Evolutionary conservation across 23 red algal species (phyloP).

Genomic region (Gracilaria gracilis): DNA sequence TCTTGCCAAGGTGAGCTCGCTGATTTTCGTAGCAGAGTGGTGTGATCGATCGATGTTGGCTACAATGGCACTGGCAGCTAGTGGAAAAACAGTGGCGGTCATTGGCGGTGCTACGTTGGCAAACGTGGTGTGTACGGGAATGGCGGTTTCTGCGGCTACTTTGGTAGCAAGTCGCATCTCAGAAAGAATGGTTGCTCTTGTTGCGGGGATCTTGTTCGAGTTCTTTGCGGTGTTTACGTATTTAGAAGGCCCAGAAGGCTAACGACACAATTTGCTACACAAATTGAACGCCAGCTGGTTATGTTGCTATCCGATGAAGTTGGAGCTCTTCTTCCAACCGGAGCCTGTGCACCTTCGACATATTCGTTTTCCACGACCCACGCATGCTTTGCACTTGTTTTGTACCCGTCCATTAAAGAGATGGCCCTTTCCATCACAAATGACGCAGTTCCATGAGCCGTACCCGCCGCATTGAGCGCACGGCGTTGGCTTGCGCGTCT

Average conservation of each 20-base stretch:
- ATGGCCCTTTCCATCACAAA: constrained; percentile 59
- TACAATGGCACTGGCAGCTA: constrained; percentile 95
- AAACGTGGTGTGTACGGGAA: constrained; percentile 87
- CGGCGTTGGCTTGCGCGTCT: constrained; percentile 22
- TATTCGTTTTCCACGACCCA: constrained; percentile 59
- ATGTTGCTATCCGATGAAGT: constrained; percentile 54
- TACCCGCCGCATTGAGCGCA: constrained; percentile 62
- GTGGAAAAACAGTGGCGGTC: constrained; percentile 79
- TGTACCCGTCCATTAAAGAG: constrained; percentile 42
- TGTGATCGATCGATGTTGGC: constrained; percentile 96
- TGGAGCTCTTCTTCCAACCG: constrained; percentile 66
- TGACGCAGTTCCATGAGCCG: constrained; percentile 67
- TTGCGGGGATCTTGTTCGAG: constrained; percentile 89
- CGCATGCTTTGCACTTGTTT: constrained; percentile 68
- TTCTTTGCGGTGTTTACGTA: constrained; percentile 89
- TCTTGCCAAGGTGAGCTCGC: constrained; percentile 72
- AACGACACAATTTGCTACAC: not conserved
- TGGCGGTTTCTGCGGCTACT: constrained; percentile 87
- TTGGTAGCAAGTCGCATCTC: constrained; percentile 82
- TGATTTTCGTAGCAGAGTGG: constrained; percentile 97
- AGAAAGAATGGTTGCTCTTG: constrained; percentile 87
- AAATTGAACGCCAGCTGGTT: no score
- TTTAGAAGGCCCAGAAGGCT: constrained; percentile 77
- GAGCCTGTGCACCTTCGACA: constrained; percentile 57
- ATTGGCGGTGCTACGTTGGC: constrained; percentile 89